Base-by-base conservation (phyloP, 2,329 filamentous ascomycete species). In the Penicillium sp. region DNA sequence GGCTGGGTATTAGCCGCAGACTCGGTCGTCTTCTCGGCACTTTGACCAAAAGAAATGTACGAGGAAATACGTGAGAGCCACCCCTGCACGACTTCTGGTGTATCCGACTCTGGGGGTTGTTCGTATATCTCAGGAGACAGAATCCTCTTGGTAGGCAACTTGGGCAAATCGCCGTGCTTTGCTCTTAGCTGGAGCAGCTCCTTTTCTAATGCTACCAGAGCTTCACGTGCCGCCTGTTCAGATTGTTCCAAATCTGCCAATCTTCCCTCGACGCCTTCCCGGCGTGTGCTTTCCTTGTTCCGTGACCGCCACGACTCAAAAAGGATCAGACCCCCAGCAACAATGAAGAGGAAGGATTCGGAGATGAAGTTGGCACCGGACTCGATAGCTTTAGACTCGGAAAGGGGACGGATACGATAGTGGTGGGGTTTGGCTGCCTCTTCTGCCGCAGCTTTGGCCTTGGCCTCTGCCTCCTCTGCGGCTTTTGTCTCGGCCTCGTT, bases 281-380 rank as follows among this genome's bases (percentile, higher is more conserved):
- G 73, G 46, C 84, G 76, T 22, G 78, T 82, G 47, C 75, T 81
- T 59, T 85, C 85, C 67, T 88, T 89, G 57, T 82, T 77, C 50
- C 84, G 76, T 31, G 82, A 82, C 53, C 85, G 75, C 79, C 80
- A 84, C 20, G 81, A 80, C 66, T 89, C 86, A 51, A 84, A 84
- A 0, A 88, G 69, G 43, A 89, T 84, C 57, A 88, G 71, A 0
- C 81, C 76, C 6, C 83, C 85, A 1, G 83, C 86, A 13, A 89
- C 86, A 4, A 79, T 64, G 63, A 89, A 88, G 38, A 89, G 78
- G 66, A 89, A 89, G 0, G 82, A 74, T 66, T 89, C 86, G 32
- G 84, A 84, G 47, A 87, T 86, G 65, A 89, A 89, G 60, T 86
- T 88, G 4, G 86, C 86, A 4, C 86, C 86, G 37, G 82, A 81